Conservation (phyloP, 441 rosid species). For the Daphne laureola region DNA sequence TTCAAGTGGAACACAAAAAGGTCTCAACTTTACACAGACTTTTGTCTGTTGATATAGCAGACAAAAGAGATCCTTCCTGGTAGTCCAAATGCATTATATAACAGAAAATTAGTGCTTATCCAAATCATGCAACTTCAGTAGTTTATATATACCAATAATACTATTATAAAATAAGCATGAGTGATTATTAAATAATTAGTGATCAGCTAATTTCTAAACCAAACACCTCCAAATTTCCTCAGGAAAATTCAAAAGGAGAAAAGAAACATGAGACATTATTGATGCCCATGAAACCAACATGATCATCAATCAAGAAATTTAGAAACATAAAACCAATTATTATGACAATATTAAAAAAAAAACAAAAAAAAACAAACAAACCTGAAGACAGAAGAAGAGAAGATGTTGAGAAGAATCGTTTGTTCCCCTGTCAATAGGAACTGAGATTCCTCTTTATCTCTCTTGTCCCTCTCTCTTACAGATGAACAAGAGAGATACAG, state of each 20-base stretch:
- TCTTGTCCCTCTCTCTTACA: constrained; percentile 11
- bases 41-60: no score
- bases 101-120: no score
- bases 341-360: no score
- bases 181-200: no score
- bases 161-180: no score
- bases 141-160: no score
- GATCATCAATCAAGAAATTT: not conserved
- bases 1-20: no score
- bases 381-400: constrained; percentile 22
- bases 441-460: constrained; percentile 22
- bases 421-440: constrained; percentile 19
- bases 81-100: no score
- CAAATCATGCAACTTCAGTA: no score
- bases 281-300: not conserved
- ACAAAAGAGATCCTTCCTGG: no score
- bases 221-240: not conserved
- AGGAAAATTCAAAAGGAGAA: not conserved
- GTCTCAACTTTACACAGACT: no score
- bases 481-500: not conserved
- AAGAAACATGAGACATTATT: not conserved
- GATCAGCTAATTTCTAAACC: no score
- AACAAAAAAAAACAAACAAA: constrained; percentile 6
- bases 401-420: constrained; percentile 18
- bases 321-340: not conserved